Evolutionary conservation across 345 rosid genomes (phyloP).

Genomic region (Schrenkiella parvula): DNA sequence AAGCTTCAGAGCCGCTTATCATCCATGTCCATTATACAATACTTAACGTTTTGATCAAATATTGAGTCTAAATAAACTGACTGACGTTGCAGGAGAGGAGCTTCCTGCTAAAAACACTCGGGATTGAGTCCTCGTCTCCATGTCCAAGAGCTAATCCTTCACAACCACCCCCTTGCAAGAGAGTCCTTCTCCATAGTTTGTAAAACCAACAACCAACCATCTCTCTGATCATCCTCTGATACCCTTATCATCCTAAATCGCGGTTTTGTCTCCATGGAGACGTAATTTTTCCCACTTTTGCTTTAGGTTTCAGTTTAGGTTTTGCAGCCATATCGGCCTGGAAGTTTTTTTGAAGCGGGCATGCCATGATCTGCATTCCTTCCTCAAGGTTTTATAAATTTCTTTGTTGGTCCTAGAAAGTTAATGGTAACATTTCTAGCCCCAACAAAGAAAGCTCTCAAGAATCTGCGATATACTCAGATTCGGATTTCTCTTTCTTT

Average conservation of each 20-base stretch:
- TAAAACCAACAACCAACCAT: constrained; percentile 31
- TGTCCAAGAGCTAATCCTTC: constrained; percentile 53
- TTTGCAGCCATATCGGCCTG: constrained; percentile 76
- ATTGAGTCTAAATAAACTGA: neutral
- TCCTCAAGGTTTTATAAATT: constrained; percentile 7
- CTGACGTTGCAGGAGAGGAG: constrained; percentile 70
- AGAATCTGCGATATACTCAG: constrained; percentile 38
- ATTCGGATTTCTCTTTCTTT: constrained; percentile 16
- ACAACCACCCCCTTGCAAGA: constrained; percentile 86
- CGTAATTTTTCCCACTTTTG: constrained; percentile 18
- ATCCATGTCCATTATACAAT: neutral
- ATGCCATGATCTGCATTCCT: constrained; percentile 62
- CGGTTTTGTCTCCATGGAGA: constrained; percentile 28
- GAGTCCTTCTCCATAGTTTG: constrained; percentile 93
- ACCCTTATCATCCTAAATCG: neutral
- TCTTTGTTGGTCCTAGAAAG: constrained; percentile 29
- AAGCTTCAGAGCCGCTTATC: constrained; percentile 32
- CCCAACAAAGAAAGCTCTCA: constrained; percentile 24
- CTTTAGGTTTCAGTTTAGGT: constrained; percentile 35
- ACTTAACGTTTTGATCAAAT: neutral
- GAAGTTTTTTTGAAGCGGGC: constrained; percentile 70
- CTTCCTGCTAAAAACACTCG: constrained; percentile 85
- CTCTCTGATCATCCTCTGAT: neutral
- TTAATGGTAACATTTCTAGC: constrained; percentile 33
- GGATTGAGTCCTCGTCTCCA: constrained; percentile 70